Evolutionary conservation across 768 basidiomycete genomes (phyloP).

Genomic region (Suillus lakei): DNA sequence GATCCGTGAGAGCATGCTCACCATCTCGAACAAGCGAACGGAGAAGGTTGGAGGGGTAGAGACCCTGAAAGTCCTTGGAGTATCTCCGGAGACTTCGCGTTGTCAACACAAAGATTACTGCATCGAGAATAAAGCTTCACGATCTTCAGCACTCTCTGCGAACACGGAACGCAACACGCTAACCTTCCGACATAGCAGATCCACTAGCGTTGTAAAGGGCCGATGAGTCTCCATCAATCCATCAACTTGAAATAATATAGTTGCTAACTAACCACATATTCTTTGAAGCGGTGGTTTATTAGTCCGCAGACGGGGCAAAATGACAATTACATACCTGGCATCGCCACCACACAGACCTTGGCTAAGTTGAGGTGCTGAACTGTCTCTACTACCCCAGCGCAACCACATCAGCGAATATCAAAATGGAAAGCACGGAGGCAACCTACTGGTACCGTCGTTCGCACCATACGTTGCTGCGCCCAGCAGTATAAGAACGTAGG

Average conservation of each 20-base stretch:
- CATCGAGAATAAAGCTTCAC: constrained; percentile 24
- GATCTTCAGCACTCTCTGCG: background rate
- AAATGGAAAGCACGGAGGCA: background rate
- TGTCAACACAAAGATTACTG: constrained; percentile 9
- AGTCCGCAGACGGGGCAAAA: background rate
- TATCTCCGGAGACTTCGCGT: constrained; percentile 10
- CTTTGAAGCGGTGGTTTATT: background rate
- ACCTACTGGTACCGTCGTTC: background rate
- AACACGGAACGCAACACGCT: background rate
- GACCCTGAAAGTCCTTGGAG: background rate
- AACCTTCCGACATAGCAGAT: constrained; percentile 10
- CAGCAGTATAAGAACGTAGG: constrained; percentile 8
- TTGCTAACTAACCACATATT: background rate
- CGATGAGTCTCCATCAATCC: background rate
- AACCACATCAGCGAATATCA: background rate
- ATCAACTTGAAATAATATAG: background rate
- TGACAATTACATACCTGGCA: constrained; percentile 16
- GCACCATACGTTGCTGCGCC: constrained; percentile 2
- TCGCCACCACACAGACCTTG: constrained; percentile 16
- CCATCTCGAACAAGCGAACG: constrained; percentile 29
- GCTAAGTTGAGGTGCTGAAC: constrained; percentile 17
- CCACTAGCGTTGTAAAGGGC: constrained; percentile 11
- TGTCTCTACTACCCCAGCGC: background rate
- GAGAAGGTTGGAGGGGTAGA: constrained; percentile 17
- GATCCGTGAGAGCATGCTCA: constrained; percentile 10